Conservation (phyloP, 2,329 filamentous ascomycete genomes). For the Periconia sp. region DNA sequence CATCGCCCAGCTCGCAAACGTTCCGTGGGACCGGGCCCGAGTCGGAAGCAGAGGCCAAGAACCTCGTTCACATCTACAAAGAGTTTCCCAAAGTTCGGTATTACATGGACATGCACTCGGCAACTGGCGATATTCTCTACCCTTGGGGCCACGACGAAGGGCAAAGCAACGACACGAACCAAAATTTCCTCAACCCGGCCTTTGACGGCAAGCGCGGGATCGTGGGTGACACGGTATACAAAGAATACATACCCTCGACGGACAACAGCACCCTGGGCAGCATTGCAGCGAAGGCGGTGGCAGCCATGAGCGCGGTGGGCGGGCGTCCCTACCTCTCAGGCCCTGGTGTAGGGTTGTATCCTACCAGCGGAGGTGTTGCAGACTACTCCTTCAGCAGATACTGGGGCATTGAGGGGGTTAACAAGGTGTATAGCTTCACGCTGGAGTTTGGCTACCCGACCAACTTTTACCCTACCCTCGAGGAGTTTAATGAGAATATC, state of each 20-base stretch:
- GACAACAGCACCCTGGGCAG: slow-evolving; percentile 35
- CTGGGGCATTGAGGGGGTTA: slow-evolving; percentile 36
- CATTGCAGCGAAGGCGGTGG: slow-evolving; percentile 35
- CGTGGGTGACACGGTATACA: slow-evolving; percentile 55
- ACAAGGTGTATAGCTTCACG: slow-evolving; percentile 45
- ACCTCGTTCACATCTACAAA: slow-evolving; percentile 56
- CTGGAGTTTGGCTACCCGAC: slow-evolving; percentile 45
- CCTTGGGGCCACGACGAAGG: slow-evolving; percentile 60
- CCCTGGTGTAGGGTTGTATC: slow-evolving; percentile 41
- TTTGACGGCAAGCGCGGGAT: slow-evolving; percentile 57
- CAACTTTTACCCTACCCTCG: slow-evolving; percentile 44
- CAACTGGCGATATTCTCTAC: slow-evolving; percentile 56
- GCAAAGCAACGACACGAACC: slow-evolving; percentile 48
- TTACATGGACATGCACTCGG: slow-evolving; percentile 63
- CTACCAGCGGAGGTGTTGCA: slow-evolving; percentile 40
- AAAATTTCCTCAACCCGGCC: slow-evolving; percentile 56
- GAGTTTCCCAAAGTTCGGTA: slow-evolving; percentile 54
- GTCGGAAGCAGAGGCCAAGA: slow-evolving; percentile 60
- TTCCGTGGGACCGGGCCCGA: slow-evolving; percentile 56
- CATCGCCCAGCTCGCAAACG: slow-evolving; percentile 48
- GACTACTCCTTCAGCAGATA: slow-evolving; percentile 44
- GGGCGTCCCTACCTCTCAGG: slow-evolving; percentile 34
- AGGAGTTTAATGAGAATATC: slow-evolving; percentile 46
- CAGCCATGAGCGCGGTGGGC: slow-evolving; percentile 42
- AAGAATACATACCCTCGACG: slow-evolving; percentile 41